Evolutionary conservation across 768 basidiomycete species (phyloP).

Genomic region (Lactarius hengduanensis): DNA sequence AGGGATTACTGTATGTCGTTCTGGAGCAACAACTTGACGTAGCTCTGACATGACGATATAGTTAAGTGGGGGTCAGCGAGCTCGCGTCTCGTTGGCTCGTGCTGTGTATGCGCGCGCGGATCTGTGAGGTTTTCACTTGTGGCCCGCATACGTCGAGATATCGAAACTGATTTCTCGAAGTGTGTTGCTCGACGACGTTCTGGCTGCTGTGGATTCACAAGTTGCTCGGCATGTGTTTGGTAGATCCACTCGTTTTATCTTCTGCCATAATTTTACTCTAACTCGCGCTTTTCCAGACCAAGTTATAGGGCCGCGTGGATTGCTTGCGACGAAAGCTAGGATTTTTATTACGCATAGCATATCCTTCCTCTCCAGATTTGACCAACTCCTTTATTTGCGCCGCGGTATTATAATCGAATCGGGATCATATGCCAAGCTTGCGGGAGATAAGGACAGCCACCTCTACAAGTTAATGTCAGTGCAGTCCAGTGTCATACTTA

Average conservation of each 20-base stretch:
- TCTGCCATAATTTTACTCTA: not conserved
- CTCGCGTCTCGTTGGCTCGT: conserved; percentile 79
- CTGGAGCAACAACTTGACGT: not conserved
- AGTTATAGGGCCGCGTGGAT: conserved; percentile 81
- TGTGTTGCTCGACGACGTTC: conserved; percentile 84
- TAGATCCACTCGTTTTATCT: conserved; percentile 32
- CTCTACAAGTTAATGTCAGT: conserved; percentile 75
- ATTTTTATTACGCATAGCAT: conserved; percentile 86
- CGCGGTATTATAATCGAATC: conserved; percentile 80
- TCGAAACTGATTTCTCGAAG: conserved; percentile 36
- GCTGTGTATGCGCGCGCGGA: conserved; percentile 93
- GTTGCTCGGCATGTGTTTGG: conserved; percentile 86
- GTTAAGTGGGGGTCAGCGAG: conserved; percentile 83
- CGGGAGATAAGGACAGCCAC: conserved; percentile 60
- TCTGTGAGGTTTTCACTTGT: conserved; percentile 47
- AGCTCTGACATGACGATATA: conserved; percentile 32
- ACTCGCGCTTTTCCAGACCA: conserved; percentile 51
- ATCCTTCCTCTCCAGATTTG: conserved; percentile 76
- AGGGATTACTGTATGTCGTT: conserved; percentile 56
- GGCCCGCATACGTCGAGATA: not conserved
- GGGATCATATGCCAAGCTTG: conserved; percentile 61
- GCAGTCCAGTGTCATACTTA: not conserved
- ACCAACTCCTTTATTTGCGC: conserved; percentile 71
- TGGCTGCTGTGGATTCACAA: conserved; percentile 84
- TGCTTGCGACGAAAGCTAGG: conserved; percentile 80